phyloP scores from a whole-genome alignment of 2,329 filamentous ascomycete species.

The Microascus cirrosus region DNA sequence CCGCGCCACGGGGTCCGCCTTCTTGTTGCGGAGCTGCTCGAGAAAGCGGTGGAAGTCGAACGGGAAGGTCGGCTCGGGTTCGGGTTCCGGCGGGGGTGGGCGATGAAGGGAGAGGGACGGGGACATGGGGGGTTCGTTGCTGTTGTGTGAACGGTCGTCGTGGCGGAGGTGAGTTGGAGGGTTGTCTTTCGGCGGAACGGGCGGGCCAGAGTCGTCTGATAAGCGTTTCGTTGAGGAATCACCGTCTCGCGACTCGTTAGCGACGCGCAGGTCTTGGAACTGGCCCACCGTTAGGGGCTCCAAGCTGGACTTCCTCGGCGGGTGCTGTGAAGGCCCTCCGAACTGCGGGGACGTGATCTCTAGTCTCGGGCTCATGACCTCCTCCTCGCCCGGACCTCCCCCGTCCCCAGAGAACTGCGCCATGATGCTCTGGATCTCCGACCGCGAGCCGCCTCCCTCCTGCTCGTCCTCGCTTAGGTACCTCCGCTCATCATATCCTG shows the following conservation, averaged over 20 bases:
- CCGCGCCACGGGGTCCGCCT: conserved; percentile 93
- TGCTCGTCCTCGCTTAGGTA: conserved; percentile 50
- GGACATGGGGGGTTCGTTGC: conserved; percentile 25
- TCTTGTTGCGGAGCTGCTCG: conserved; percentile 89
- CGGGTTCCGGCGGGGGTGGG: conserved; percentile 60
- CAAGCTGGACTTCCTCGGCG: conserved; percentile 76
- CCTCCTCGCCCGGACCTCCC: conserved; percentile 60
- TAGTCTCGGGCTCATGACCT: conserved; percentile 84
- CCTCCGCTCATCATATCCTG: conserved; percentile 44
- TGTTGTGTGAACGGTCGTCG: conserved; percentile 10
- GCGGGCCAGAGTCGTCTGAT: conserved; percentile 37
- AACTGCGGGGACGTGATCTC: conserved; percentile 74
- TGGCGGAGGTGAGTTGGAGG: conserved; percentile 12
- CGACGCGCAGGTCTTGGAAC: conserved; percentile 31
- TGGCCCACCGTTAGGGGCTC: conserved; percentile 53
- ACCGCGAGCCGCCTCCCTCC: conserved; percentile 54
- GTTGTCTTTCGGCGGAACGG: conserved; percentile 50
- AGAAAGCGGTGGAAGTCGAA: conserved; percentile 98
- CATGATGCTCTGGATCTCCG: conserved; percentile 96
- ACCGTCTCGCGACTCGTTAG: conserved; percentile 25
- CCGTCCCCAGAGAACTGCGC: conserved; percentile 77
- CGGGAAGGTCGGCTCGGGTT: conserved; percentile 72
- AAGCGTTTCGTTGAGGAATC: conserved; percentile 22
- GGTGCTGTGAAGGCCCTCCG: conserved; percentile 55
- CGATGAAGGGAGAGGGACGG: conserved; percentile 41